Percentiles rank a stretch among this genome's conserved stretches.
Evolutionary conservation across 768 basidiomycete species (phyloP).

Genomic region (Panaeolus papilionaceus): DNA sequence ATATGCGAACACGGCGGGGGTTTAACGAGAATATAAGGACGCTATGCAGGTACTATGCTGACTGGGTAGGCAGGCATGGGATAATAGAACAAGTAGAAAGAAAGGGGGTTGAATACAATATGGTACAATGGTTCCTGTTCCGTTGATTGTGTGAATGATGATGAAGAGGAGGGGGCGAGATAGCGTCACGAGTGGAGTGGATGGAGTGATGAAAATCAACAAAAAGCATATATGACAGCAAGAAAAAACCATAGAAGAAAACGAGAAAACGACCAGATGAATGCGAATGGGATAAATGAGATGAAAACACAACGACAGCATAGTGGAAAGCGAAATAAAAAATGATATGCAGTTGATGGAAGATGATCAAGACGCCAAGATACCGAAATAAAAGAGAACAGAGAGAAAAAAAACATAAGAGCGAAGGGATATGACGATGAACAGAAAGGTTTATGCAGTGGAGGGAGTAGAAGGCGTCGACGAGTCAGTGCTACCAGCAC

Average conservation of each 20-base stretch:
- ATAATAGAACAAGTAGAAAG: not conserved
- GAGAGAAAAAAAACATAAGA: not conserved
- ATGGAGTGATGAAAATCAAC: not conserved
- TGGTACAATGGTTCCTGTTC: constrained; percentile 1
- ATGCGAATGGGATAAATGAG: not conserved
- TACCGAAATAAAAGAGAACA: not conserved
- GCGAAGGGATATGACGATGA: not conserved
- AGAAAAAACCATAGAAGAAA: not conserved
- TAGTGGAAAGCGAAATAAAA: not conserved
- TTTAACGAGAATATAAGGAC: not conserved
- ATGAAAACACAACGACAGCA: not conserved
- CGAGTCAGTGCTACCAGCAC: not conserved
- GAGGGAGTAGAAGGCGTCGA: not conserved
- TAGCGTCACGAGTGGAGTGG: not conserved
- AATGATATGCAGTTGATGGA: not conserved
- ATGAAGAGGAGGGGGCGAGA: not conserved
- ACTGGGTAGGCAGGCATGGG: not conserved
- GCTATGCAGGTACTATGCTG: not conserved
- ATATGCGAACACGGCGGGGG: not conserved
- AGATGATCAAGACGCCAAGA: not conserved
- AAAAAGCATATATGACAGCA: not conserved
- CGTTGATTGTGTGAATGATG: not conserved
- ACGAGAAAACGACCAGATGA: not conserved
- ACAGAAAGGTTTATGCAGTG: not conserved
- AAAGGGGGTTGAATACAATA: not conserved